phyloP scores from a whole-genome alignment of 208 protist species.

The Trypanosomatidae sp. region DNA sequence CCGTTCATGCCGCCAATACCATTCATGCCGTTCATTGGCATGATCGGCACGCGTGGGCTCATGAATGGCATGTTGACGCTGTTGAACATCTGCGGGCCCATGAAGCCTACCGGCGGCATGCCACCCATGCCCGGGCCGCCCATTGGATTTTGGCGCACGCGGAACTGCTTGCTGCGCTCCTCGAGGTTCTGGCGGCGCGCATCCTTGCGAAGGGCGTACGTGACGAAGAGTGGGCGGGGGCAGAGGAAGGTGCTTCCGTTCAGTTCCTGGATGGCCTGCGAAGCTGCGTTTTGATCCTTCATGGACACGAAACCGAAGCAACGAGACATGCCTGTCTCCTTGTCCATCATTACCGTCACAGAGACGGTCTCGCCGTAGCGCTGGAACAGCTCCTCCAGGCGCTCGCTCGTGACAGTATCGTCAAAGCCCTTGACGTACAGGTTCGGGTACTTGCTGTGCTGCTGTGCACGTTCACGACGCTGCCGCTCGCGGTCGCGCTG shows the following conservation, averaged over 20 bases:
- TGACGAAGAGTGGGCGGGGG: constrained; percentile 97
- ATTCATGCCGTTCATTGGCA: constrained; percentile 48
- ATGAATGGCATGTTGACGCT: constrained; percentile 73
- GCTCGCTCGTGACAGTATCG: constrained; percentile 95
- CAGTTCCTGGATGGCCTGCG: constrained; percentile 95
- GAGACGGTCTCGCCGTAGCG: constrained; percentile 97
- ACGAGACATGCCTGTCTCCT: constrained; percentile 85
- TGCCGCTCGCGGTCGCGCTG: constrained; percentile 78
- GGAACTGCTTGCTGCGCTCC: constrained; percentile 84
- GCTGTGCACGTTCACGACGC: constrained; percentile 91
- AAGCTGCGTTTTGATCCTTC: constrained; percentile 94
- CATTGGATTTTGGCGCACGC: constrained; percentile 76
- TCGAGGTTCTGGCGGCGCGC: constrained; percentile 94
- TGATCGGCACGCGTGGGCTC: constrained; percentile 80
- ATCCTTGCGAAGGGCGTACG: constrained; percentile 97
- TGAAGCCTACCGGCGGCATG: constrained; percentile 44
- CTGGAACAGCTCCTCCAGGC: constrained; percentile 95
- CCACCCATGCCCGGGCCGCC: constrained; percentile 54
- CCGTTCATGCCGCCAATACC: constrained; percentile 35
- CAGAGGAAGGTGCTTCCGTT: constrained; percentile 95
- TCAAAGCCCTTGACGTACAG: constrained; percentile 99
- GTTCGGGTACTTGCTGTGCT: constrained; percentile 96
- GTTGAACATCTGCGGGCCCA: constrained; percentile 62
- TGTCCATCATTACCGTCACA: constrained; percentile 96
- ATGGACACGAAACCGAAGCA: constrained; percentile 99